A percentile compares a stretch with the other conserved stretches of the same genome.
phyloP scores from a whole-genome alignment of 805 yeast genomes.

The Metschnikowia aberdeeniae region DNA sequence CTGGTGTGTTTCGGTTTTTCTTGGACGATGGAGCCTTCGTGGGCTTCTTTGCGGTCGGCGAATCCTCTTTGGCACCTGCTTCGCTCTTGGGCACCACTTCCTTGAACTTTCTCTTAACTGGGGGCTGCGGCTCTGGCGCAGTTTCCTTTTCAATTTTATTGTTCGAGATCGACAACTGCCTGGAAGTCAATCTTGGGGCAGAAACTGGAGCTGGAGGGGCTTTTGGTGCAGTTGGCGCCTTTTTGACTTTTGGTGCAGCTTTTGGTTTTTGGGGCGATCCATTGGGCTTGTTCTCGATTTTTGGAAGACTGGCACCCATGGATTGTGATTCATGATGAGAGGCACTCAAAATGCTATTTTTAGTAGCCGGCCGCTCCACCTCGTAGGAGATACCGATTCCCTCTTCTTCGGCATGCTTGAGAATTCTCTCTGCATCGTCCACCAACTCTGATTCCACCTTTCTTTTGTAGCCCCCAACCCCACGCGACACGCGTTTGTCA shows the following conservation, averaged over 20 bases:
- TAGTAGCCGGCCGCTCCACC: conserved; percentile 1
- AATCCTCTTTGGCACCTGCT: neutral
- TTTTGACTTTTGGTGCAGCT: neutral
- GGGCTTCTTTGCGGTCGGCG: neutral
- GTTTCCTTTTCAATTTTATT: conserved; percentile 2
- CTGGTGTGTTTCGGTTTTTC: neutral
- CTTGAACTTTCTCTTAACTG: neutral
- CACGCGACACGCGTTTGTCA: conserved; percentile 40
- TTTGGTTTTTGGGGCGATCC: conserved; percentile 1
- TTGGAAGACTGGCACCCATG: neutral
- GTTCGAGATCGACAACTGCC: conserved; percentile 9
- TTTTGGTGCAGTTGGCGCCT: neutral
- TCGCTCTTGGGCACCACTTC: neutral
- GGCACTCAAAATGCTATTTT: neutral
- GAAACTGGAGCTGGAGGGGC: conserved; percentile 1
- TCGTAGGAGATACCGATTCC: conserved; percentile 25
- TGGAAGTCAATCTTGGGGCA: conserved; percentile 7
- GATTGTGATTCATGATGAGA: neutral
- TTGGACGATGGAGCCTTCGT: neutral
- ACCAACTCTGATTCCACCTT: conserved; percentile 64
- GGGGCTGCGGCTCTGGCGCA: neutral
- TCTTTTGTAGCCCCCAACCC: conserved; percentile 55
- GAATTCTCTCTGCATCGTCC: conserved; percentile 55
- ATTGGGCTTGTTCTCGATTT: neutral
- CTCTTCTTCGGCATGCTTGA: conserved; percentile 43